Conservation (phyloP, 805 yeast genomes). For the Candida ipomoeae region DNA sequence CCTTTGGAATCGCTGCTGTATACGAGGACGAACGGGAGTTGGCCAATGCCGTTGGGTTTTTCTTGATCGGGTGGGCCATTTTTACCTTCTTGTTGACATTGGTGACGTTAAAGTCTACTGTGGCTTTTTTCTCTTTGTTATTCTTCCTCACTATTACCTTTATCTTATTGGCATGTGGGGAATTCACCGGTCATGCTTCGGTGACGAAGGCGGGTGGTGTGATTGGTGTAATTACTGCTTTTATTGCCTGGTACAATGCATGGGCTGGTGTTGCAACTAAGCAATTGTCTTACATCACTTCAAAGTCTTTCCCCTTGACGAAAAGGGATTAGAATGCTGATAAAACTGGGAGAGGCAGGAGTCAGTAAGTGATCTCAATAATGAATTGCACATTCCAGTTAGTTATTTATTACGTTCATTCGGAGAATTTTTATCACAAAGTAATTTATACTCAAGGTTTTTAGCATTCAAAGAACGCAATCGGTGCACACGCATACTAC, state of each 20-base stretch:
- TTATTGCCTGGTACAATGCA: slow-evolving; percentile 18
- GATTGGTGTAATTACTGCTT: slow-evolving; percentile 13
- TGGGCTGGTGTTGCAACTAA: slow-evolving; percentile 18
- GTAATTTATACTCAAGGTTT: background rate
- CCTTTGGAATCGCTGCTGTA: slow-evolving; percentile 50
- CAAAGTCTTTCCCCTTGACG: slow-evolving; percentile 4
- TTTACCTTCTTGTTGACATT: slow-evolving; percentile 56
- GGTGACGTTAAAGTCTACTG: slow-evolving; percentile 50
- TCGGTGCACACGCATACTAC: background rate
- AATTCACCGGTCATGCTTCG: slow-evolving; percentile 34
- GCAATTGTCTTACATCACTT: slow-evolving; percentile 13
- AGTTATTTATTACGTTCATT: background rate
- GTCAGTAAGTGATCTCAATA: background rate
- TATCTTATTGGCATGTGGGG: slow-evolving; percentile 47
- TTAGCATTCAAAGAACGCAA: background rate
- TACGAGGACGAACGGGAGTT: slow-evolving; percentile 41
- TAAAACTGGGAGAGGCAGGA: background rate
- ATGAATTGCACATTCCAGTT: background rate
- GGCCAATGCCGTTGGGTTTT: slow-evolving; percentile 54
- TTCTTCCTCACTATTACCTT: slow-evolving; percentile 52
- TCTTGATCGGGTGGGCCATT: slow-evolving; percentile 58
- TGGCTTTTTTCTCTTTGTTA: slow-evolving; percentile 48
- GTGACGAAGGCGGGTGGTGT: slow-evolving; percentile 16
- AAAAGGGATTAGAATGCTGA: background rate
- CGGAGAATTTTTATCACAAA: background rate